Evolutionary conservation across 192 early-diverging fungal species (phyloP).

Genomic region (Obelidium mucronatum): DNA sequence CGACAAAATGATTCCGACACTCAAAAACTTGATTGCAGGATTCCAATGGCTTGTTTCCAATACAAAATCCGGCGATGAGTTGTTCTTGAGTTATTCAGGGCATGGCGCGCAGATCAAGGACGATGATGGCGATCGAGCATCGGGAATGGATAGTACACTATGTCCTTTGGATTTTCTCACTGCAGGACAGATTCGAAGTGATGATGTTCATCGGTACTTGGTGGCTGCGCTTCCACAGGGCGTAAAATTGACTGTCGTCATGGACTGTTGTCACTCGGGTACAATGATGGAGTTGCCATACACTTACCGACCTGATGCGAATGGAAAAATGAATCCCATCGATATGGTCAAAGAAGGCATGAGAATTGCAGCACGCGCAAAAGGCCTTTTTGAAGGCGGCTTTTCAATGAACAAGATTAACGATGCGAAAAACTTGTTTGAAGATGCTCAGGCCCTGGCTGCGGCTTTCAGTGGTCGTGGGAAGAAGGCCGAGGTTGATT

Average conservation of each 20-base stretch:
- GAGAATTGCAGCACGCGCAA: background rate
- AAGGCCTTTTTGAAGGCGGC: constrained; percentile 1
- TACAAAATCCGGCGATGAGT: constrained; percentile 57
- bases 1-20: constrained; percentile 39
- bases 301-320: no score
- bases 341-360: constrained; percentile 15
- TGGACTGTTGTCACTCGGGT: no score
- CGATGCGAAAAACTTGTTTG: constrained; percentile 10
- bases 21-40: constrained; percentile 54
- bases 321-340: constrained; percentile 23
- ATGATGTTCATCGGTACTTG: constrained; percentile 68
- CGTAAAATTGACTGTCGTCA: constrained; percentile 57
- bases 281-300: no score
- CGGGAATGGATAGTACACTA: constrained; percentile 62
- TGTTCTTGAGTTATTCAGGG: constrained; percentile 55
- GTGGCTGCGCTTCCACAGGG: constrained; percentile 70
- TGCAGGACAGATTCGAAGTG: constrained; percentile 75
- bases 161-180: constrained; percentile 75
- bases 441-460: constrained; percentile 3
- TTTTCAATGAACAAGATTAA: constrained; percentile 13
- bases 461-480: background rate
- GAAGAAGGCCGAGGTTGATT: background rate
- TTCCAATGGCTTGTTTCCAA: constrained; percentile 57
- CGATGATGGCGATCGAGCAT: no score
- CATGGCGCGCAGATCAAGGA: constrained; percentile 65